These are phyloP conservation scores for Erodium maritimum DNA, from an alignment of 345 rosid species.

Conservation along the genomic window DNA sequence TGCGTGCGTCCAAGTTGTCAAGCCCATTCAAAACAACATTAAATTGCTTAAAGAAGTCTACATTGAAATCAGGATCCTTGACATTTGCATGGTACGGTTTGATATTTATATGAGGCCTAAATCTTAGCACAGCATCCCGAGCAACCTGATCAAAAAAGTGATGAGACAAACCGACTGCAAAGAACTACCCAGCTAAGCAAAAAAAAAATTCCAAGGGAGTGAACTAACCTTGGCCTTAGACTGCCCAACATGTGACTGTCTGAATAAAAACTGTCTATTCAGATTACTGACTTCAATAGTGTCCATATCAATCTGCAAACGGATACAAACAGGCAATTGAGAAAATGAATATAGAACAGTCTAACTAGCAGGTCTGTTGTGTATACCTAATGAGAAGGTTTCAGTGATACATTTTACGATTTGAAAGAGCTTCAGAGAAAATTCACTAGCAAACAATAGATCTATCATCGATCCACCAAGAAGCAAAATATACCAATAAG, in stretches of 20 bases:
- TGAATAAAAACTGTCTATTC: conserved; percentile 88
- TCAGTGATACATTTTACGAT: no score
- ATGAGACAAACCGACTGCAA: neutral
- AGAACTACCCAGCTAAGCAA: neutral
- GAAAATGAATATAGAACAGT: neutral
- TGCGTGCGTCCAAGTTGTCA: conserved; percentile 93
- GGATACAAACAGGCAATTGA: neutral
- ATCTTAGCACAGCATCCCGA: conserved; percentile 85
- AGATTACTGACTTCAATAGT: conserved; percentile 99
- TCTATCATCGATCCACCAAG: no score
- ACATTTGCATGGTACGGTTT: conserved; percentile 86
- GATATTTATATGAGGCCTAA: conserved; percentile 77
- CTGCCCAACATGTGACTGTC: conserved; percentile 88
- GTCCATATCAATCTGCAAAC: conserved; percentile 92
- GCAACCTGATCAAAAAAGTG: conserved; percentile 57
- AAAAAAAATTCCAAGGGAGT: neutral
- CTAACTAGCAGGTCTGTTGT: neutral
- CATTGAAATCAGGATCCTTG: conserved; percentile 67
- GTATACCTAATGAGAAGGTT: neutral
- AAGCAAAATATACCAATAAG: no score
- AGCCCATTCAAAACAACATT: conserved; percentile 90
- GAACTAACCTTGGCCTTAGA: conserved; percentile 83
- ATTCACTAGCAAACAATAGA: no score
- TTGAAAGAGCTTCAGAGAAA: no score
- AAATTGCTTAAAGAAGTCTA: conserved; percentile 89